A percentile compares a stretch with the other conserved stretches of the same genome.
Evolutionary conservation across 2,329 filamentous ascomycete species (phyloP).

Genomic region (Aspergillus unguis): DNA sequence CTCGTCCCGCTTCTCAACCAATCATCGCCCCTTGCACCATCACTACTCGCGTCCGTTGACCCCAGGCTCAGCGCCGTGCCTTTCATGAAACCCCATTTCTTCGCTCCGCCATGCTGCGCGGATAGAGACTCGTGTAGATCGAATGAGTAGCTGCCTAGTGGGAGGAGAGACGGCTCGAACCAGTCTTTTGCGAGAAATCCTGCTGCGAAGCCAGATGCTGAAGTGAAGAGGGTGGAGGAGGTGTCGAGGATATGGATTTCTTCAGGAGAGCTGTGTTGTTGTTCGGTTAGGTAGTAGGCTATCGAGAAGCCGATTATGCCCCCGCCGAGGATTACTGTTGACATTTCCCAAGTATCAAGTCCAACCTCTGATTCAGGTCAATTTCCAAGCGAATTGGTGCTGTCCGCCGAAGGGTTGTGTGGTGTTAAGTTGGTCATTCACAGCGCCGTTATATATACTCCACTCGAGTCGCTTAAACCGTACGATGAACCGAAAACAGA

Average conservation of each 20-base stretch:
- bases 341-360: conserved; percentile 35
- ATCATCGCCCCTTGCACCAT: conserved; percentile 54
- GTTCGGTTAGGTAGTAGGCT: conserved; percentile 65
- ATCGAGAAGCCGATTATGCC: conserved; percentile 69
- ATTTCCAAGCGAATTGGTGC: background rate
- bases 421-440: too few relatives aligned
- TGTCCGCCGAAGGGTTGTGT: background rate
- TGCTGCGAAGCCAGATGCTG: conserved; percentile 69
- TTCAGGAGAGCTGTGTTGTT: conserved; percentile 3
- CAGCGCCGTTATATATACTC: too few relatives aligned
- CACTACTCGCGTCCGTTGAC: conserved; percentile 33
- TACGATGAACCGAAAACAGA: too few relatives aligned
- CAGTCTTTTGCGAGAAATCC: conserved; percentile 73
- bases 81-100: conserved; percentile 57
- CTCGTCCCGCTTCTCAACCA: conserved; percentile 66
- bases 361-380: background rate
- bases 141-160: conserved; percentile 66
- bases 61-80: conserved; percentile 60
- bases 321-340: conserved; percentile 65
- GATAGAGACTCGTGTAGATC: conserved; percentile 65
- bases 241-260: conserved; percentile 59
- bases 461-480: too few relatives aligned
- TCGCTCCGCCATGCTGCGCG: conserved; percentile 53
- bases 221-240: conserved; percentile 62
- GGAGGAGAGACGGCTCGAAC: conserved; percentile 58